These are phyloP conservation scores for Hygrocybe coccinea DNA, from an alignment of 768 basidiomycete genomes.

Conservation along the genomic window DNA sequence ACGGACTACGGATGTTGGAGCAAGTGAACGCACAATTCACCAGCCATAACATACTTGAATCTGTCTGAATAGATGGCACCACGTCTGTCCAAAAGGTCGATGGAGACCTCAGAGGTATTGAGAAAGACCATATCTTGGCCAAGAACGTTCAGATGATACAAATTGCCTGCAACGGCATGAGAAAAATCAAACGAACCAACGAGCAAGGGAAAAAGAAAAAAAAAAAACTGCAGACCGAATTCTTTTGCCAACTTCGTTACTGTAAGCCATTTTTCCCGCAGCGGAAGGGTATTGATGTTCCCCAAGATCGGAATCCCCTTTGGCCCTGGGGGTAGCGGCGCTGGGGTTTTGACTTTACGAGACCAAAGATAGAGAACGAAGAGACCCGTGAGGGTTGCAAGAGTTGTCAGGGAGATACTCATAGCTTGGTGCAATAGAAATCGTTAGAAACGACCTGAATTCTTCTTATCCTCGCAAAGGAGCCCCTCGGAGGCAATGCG, in stretches of 20 bases:
- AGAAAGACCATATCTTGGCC: slow-evolving; percentile 66
- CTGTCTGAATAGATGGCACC: slow-evolving; percentile 73
- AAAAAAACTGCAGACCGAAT: slow-evolving; percentile 45
- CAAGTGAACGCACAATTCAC: slow-evolving; percentile 52
- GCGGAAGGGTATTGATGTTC: slow-evolving; percentile 55
- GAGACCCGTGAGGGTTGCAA: too few species aligned
- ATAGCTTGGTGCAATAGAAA: too few species aligned
- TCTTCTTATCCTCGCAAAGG: too few species aligned
- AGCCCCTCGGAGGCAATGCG: too few species aligned
- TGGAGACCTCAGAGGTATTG: slow-evolving; percentile 52
- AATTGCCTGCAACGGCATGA: too few species aligned
- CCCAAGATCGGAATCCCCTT: slow-evolving; percentile 60
- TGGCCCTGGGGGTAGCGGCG: too few species aligned
- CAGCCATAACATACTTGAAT: slow-evolving; percentile 60
- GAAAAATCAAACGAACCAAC: background rate
- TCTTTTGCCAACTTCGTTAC: slow-evolving; percentile 56
- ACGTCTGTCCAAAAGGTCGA: slow-evolving; percentile 64
- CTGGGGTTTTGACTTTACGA: too few species aligned
- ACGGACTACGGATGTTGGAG: background rate
- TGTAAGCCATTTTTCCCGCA: slow-evolving; percentile 62
- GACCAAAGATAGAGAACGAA: too few species aligned
- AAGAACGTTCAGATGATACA: slow-evolving; percentile 61
- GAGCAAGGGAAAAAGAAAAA: background rate
- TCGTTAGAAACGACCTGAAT: too few species aligned
- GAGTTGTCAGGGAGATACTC: too few species aligned